Conservation (phyloP, 768 basidiomycete genomes). For the Tubosaeta sp. region DNA sequence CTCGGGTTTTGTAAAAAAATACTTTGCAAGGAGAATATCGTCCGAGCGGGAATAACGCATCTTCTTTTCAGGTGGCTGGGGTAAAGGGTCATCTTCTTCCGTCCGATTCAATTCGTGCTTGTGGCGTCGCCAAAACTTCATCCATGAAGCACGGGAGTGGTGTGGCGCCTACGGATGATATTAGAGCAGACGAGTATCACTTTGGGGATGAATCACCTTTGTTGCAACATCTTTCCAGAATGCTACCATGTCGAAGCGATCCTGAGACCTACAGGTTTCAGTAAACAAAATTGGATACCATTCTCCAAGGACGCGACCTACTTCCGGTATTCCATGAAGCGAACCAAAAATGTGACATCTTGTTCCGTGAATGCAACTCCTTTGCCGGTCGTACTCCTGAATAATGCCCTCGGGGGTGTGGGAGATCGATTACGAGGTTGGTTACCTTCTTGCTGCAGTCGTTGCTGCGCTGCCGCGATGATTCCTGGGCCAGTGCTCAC, state of each 20-base stretch:
- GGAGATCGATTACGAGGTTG: slow-evolving; percentile 63
- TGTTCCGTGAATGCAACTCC: slow-evolving; percentile 86
- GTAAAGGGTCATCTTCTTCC: slow-evolving; percentile 66
- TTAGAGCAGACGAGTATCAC: slow-evolving; percentile 1
- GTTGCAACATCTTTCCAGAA: slow-evolving; percentile 77
- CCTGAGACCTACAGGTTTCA: slow-evolving; percentile 42
- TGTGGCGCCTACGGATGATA: slow-evolving; percentile 64
- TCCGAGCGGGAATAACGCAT: slow-evolving; percentile 80
- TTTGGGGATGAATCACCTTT: slow-evolving; percentile 41
- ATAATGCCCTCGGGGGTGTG: slow-evolving; percentile 75
- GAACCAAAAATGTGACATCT: slow-evolving; percentile 72
- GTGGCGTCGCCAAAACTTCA: slow-evolving; percentile 89
- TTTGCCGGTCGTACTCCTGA: slow-evolving; percentile 83
- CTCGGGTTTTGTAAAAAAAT: slow-evolving; percentile 67
- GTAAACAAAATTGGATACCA: slow-evolving; percentile 1
- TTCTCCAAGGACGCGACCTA: slow-evolving; percentile 31
- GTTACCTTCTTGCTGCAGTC: slow-evolving; percentile 34
- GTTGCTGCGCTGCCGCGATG: slow-evolving; percentile 42
- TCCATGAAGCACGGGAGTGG: slow-evolving; percentile 90
- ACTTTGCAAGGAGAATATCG: slow-evolving; percentile 73
- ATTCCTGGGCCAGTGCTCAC: slow-evolving; percentile 40
- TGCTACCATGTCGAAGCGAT: slow-evolving; percentile 65
- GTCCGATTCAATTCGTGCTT: slow-evolving; percentile 74
- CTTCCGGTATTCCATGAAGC: slow-evolving; percentile 76
- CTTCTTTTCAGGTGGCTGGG: slow-evolving; percentile 79